Base-by-base conservation (phyloP, 2,329 filamentous ascomycete species). In the Venturia pyrina region DNA sequence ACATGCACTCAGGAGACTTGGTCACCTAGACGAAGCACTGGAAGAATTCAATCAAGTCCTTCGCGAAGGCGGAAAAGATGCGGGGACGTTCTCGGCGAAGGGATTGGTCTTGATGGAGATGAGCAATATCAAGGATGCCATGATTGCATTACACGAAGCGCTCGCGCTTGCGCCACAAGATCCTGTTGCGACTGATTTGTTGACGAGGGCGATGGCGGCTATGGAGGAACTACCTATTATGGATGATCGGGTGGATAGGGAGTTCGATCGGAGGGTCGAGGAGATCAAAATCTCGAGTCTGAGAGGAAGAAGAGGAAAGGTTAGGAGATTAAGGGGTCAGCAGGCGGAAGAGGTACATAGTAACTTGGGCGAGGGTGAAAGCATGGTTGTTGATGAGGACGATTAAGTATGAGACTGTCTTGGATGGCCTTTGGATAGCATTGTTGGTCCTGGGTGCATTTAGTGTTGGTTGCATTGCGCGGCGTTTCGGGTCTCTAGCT, bases 41-140 rank as follows among this genome's bases (percentile, higher is more conserved):
- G 82, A 81, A 1, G 85, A 93, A 73, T 98, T 97, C 71, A 90
- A 97, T 69, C 88, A 93, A 72, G 95, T 96, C 40, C 82, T 97
- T 40, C 83, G 93, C 15, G 85, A 90, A 60, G 91, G 91, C 34
- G 89, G 89, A 56, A 92, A 93, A 69, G 89, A 95, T 69, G 83
- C 89, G 0, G 83, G 86, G 40, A 85, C 95, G 2, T 95, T 96
- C 73, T 85, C 86, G 62, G 88, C 91, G 13, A 93, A 96, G 72
- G 93, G 91, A 0, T 80, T 98, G 19, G 89, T 96, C 15, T 82
- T 93, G 65, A 83, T 98, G 70, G 91, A 96, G 71, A 81, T 91
- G 70, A 86, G 85, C 19, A 82, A 85, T 63, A 85, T 86, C 0
- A 89, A 89, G 71, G 89, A 96, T 59, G 93, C 93, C 0, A 87